Percentiles rank a stretch among this genome's conserved stretches.
phyloP scores from a whole-genome alignment of 345 rosid species.

The Syzygium grande region DNA sequence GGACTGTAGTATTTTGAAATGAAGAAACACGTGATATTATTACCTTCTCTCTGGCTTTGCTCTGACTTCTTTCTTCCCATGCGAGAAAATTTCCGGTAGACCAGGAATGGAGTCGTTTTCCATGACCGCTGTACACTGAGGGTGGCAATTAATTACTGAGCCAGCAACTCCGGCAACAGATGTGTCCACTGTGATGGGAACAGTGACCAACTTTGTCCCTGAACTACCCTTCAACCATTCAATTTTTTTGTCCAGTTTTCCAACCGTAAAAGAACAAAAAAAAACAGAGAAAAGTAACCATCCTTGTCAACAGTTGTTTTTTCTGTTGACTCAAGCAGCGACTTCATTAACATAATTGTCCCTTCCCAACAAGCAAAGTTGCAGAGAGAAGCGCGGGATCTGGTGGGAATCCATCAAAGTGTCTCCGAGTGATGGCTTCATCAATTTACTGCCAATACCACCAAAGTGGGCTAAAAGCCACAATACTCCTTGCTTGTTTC shows the following conservation, averaged over 20 bases:
- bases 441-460: not conserved
- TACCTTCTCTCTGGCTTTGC: not conserved
- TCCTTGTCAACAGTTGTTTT: not conserved
- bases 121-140: not conserved
- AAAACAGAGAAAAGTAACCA: not conserved
- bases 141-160: not conserved
- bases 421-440: not conserved
- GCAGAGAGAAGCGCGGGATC: not conserved
- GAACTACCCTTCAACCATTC: not conserved
- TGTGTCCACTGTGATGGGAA: not conserved
- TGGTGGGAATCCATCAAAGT: not conserved
- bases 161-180: not conserved
- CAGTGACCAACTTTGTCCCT: not conserved
- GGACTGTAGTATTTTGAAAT: not conserved
- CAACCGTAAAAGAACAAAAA: not conserved
- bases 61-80: not conserved
- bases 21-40: not conserved
- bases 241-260: not conserved
- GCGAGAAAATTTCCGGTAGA: not conserved
- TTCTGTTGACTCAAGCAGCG: not conserved
- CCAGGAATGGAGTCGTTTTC: not conserved
- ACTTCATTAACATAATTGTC: not conserved
- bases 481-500: not conserved
- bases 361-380: not conserved
- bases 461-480: not conserved